Conservation (phyloP, 495 filamentous ascomycete species). For the Oleoguttula mirabilis region DNA sequence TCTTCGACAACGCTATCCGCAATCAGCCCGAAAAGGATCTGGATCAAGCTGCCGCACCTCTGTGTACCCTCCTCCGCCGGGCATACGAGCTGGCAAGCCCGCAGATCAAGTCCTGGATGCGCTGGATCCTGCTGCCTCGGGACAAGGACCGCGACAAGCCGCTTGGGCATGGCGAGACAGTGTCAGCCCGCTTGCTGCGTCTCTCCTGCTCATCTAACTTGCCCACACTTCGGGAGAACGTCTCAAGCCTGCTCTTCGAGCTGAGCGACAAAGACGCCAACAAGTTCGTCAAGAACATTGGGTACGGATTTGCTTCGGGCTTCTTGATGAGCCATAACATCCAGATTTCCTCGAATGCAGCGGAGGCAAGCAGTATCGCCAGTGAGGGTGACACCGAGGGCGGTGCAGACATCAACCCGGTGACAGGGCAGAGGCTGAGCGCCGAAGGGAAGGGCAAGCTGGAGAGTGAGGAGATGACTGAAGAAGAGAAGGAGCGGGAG, state of each 20-base stretch:
- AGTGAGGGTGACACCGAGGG: slow-evolving; percentile 27
- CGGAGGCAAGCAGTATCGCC: slow-evolving; percentile 43
- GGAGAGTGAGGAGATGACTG: slow-evolving; percentile 60
- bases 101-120: slow-evolving; percentile 49
- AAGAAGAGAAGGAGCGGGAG: slow-evolving; percentile 85
- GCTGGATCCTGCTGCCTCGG: slow-evolving; percentile 60
- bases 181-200: slow-evolving; percentile 65
- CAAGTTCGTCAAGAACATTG: slow-evolving; percentile 32
- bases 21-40: slow-evolving; percentile 52
- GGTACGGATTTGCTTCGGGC: slow-evolving; percentile 86
- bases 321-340: slow-evolving; percentile 75
- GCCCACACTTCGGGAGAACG: slow-evolving; percentile 58
- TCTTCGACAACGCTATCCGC: slow-evolving; percentile 56
- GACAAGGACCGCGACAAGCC: slow-evolving; percentile 63
- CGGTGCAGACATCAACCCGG: slow-evolving; percentile 56
- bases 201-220: slow-evolving; percentile 63
- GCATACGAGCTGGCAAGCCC: slow-evolving; percentile 63
- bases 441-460: slow-evolving; percentile 38
- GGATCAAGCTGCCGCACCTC: slow-evolving; percentile 54
- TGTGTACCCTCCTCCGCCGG: slow-evolving; percentile 58
- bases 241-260: slow-evolving; percentile 74
- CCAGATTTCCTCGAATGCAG: slow-evolving; percentile 53
- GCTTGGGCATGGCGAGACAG: slow-evolving; percentile 60
- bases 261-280: slow-evolving; percentile 50
- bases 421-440: slow-evolving; percentile 77